Conservation (phyloP, 2,329 filamentous ascomycete genomes). For the Aspergillus caelatus region DNA sequence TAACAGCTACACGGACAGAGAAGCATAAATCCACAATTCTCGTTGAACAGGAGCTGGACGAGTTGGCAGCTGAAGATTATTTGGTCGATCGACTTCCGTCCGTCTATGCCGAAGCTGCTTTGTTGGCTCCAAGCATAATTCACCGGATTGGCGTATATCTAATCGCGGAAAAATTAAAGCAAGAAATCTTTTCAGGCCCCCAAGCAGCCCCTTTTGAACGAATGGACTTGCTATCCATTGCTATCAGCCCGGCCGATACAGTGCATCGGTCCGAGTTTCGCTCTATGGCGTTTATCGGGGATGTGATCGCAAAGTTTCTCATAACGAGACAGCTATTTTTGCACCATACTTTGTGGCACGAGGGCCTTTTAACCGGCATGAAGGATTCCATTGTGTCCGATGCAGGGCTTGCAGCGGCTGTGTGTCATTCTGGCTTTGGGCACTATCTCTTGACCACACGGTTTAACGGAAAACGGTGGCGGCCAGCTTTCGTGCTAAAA, state of each 20-base stretch:
- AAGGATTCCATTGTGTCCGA: not conserved
- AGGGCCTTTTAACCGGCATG: not conserved
- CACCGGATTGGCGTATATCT: not conserved
- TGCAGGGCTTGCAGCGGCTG: not conserved
- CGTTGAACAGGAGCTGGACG: no score
- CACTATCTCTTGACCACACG: not conserved
- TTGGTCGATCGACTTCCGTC: not conserved
- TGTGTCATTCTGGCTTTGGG: not conserved
- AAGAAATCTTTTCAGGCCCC: not conserved
- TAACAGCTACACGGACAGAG: not conserved
- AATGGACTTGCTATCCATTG: not conserved
- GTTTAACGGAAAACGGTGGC: not conserved
- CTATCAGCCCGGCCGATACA: not conserved
- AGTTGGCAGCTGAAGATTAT: not conserved
- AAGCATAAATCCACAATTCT: no score
- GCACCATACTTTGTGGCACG: constrained; percentile 9
- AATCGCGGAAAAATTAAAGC: not conserved
- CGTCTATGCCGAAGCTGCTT: not conserved
- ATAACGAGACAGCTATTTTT: constrained; percentile 8
- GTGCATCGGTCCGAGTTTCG: not conserved
- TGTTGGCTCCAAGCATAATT: not conserved
- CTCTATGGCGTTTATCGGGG: constrained; percentile 6
- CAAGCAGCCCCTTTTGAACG: not conserved
- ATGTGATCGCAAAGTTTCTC: not conserved
- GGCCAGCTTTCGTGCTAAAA: not conserved